Evolutionary conservation across 257 asterid genomes (phyloP).

Genomic region (Datura wrightii): DNA sequence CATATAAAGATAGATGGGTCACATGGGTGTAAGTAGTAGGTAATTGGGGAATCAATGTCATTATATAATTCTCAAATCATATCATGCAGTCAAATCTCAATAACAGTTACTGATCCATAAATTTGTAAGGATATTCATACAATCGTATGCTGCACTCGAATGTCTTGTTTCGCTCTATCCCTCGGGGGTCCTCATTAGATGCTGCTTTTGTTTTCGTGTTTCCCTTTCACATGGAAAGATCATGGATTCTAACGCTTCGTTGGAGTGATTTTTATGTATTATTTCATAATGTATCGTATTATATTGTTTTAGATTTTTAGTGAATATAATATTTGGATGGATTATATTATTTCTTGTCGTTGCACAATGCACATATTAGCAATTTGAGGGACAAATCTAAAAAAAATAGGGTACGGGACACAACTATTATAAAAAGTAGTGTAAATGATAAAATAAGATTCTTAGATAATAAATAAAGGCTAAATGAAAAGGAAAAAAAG

Average conservation of each 20-base stretch:
- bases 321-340: too few species aligned
- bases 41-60: not conserved
- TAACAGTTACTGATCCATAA: not conserved
- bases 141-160: not conserved
- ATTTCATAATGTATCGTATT: too few species aligned
- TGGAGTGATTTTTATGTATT: too few species aligned
- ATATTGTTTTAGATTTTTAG: too few species aligned
- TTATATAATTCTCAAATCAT: not conserved
- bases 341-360: too few species aligned
- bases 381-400: too few species aligned
- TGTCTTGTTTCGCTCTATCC: not conserved
- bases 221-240: not conserved
- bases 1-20: not conserved
- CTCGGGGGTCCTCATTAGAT: not conserved
- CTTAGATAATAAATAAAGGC: too few species aligned
- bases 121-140: not conserved
- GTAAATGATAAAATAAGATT: too few species aligned
- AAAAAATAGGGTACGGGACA: too few species aligned
- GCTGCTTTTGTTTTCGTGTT: not conserved
- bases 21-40: not conserved
- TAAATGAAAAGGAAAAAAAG: too few species aligned
- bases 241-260: not conserved
- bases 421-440: too few species aligned
- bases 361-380: too few species aligned
- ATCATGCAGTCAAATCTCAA: constrained; percentile 10